These are phyloP conservation scores for Sporothrix pallida DNA, from an alignment of 2,329 filamentous ascomycete genomes.

Conservation along the genomic window DNA sequence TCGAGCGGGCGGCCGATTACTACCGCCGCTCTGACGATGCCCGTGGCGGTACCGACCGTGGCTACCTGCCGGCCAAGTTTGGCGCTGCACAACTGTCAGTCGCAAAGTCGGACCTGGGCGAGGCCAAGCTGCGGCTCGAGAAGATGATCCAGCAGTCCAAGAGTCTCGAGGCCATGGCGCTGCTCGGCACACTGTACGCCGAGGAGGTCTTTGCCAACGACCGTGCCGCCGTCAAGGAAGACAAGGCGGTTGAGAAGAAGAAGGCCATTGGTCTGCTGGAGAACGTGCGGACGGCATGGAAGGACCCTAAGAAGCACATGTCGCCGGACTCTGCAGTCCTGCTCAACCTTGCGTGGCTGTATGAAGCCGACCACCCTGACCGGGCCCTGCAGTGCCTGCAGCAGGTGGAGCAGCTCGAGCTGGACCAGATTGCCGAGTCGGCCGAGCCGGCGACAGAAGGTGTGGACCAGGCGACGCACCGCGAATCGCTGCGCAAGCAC, in stretches of 20 bases:
- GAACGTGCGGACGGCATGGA: slow-evolving; percentile 84
- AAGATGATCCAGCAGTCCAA: slow-evolving; percentile 90
- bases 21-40: slow-evolving; percentile 92
- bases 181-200: slow-evolving; percentile 89
- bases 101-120: slow-evolving; percentile 80
- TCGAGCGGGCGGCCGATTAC: slow-evolving; percentile 77
- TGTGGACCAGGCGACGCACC: slow-evolving; percentile 65
- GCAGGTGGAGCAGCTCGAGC: slow-evolving; percentile 88
- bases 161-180: slow-evolving; percentile 84
- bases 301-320: slow-evolving; percentile 85
- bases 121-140: slow-evolving; percentile 90
- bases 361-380: slow-evolving; percentile 83
- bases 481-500: slow-evolving; percentile 71
- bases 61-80: slow-evolving; percentile 93
- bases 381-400: slow-evolving; percentile 90
- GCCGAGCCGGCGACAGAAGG: slow-evolving; percentile 63
- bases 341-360: slow-evolving; percentile 88
- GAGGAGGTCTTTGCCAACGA: slow-evolving; percentile 90
- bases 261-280: slow-evolving; percentile 88
- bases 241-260: slow-evolving; percentile 82
- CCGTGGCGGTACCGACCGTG: slow-evolving; percentile 85
- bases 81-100: slow-evolving; percentile 90
- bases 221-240: slow-evolving; percentile 72
- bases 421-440: slow-evolving; percentile 75
- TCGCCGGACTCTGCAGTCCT: slow-evolving; percentile 84